Evolutionary conservation across 2,329 filamentous ascomycete genomes (phyloP), one percentile per base, ranked within the genome.

Genomic region (Teratosphaeria gauchensis): DNA sequence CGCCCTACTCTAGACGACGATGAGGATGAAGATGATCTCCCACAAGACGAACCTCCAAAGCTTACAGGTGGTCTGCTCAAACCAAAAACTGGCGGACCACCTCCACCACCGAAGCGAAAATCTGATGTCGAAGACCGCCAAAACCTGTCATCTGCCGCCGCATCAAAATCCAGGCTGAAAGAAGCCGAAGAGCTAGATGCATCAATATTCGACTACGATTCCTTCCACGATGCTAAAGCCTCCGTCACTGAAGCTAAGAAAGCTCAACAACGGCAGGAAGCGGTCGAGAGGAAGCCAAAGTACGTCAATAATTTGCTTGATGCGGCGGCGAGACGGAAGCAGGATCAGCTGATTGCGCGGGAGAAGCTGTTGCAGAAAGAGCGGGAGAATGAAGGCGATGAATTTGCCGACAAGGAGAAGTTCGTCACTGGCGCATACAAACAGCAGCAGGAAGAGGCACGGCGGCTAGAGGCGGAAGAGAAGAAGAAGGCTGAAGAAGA

Each of bases 391-490:
- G 90, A 94, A 71, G 89, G 89, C 19, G 89, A 92, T 35, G 87
- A 88, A 68, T 94, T 85, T 67, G 87, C 82, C 0, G 89, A 87
- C 66, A 94, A 92, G 75, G 90, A 94, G 70, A 89, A 87, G 73
- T 94, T 94, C 65, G 90, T 94, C 35, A 94, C 89, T 0, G 86
- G 85, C 59, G 89, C 89, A 38, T 95, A 94, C 72, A 90, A 88
- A 76, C 80, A 82, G 68, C 89, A 92, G 69, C 88, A 92, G 68
- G 88, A 87, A 70, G 89, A 92, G 72, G 85, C 89, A 63, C 77
- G 79, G 64, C 77, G 79, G 57, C 69, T 89, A 8, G 88, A 92
- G 68, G 87, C 85, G 63, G 88, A 90, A 69, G 89, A 94, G 74
- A 82, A 78, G 69, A 75, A 72, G 59, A 77, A 80, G 59, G 86